Base-by-base conservation (phyloP, 768 basidiomycete species). In the Leucocoprinus birnbaumii region DNA sequence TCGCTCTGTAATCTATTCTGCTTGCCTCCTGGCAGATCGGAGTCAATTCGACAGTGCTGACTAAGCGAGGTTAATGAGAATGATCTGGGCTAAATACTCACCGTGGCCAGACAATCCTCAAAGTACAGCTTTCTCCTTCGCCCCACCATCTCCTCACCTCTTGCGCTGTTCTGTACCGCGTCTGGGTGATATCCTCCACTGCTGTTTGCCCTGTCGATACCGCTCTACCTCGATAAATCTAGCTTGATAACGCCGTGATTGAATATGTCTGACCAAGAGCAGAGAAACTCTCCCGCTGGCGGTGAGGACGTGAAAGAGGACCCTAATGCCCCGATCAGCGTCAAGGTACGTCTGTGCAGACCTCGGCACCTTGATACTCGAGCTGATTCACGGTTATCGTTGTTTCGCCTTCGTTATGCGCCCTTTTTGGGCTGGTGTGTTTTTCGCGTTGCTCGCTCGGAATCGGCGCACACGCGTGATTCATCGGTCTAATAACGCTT, bases 321-420 rank as follows among this genome's bases (percentile, higher is more conserved):
- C 59, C 68, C 77, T 8, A 82, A 83, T 60, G 72, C 79, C 13
- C 80, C 89, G 31, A 91, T 91, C 66, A 91, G 89, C 65, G 83
- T 91, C 69, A 91, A 88, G 81, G 89, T 89, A 52, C 49, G 61
- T 22, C 37, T 11, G 13, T 38, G 13, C n/a, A 7, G n/a, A 11
- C 24, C n/a, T 31, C 18, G 3, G 8, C 19, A 8, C 3, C 24
- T 27, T 16, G 6, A 10, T n/a, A 46, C 14, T 11, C 25, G 21
- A 46, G n/a, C 45, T 46, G 16, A 48, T 48, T n/a, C n/a, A 6
- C 3, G 10, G 18, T n/a, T 18, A 3, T 3, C 31, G 31, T 21
- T 34, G 1, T 7, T 31, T 31, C 31, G 31, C 31, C 31, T 31
- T 31, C 31, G 31, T 31, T 40, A 5, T 19, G 16, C 43, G 43